These are phyloP conservation scores for Fraxinus nigra DNA, from an alignment of 305 asterid genomes.

Conservation along the genomic window DNA sequence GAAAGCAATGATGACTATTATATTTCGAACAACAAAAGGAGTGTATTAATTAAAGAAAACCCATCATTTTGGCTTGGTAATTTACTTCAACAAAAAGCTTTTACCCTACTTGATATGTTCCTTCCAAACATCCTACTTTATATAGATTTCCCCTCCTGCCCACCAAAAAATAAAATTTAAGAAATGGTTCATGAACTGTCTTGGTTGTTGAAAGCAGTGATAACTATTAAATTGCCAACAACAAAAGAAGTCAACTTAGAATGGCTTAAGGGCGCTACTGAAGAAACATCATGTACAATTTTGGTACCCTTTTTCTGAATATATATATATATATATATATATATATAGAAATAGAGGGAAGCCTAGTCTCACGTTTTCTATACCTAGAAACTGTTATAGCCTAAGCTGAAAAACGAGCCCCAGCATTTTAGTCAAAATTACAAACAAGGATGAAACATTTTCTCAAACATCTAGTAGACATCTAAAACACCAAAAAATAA, in stretches of 20 bases:
- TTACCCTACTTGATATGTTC: background rate
- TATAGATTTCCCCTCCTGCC: background rate
- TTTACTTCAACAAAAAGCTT: background rate
- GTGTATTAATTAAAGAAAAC: background rate
- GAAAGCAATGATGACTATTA: background rate
- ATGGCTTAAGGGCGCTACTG: background rate
- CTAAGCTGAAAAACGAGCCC: background rate
- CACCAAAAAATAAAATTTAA: background rate
- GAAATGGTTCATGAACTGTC: background rate
- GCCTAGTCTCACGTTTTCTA: background rate
- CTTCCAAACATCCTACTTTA: background rate
- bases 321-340: no score
- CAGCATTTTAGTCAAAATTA: background rate
- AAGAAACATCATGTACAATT: no score
- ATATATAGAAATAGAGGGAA: background rate
- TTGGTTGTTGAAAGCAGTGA: background rate
- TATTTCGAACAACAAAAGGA: background rate
- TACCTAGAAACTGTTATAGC: background rate
- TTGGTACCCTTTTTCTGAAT: no score
- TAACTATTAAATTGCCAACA: background rate
- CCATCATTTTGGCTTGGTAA: background rate
- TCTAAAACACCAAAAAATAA: conserved; percentile 7
- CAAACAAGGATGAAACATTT: background rate
- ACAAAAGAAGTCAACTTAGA: background rate
- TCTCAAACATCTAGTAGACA: conserved; percentile 11